phyloP scores from a whole-genome alignment of 2,329 filamentous ascomycete species.

The Fusarium sp. region DNA sequence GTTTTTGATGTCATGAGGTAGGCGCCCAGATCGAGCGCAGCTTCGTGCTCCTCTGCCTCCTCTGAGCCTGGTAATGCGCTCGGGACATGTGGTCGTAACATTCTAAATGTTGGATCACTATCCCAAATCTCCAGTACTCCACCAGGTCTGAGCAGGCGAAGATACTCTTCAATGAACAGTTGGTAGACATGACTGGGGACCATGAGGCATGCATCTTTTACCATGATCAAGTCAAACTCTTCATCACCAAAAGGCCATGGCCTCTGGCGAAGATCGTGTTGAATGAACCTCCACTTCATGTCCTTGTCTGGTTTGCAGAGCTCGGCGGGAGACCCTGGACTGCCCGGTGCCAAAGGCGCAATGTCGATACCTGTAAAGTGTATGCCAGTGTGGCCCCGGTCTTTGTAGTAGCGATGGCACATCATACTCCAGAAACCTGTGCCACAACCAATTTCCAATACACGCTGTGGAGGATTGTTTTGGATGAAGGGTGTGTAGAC shows the following conservation, averaged over 20 bases:
- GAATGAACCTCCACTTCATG: constrained; percentile 88
- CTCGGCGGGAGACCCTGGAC: constrained; percentile 46
- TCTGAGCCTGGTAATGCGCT: constrained; percentile 53
- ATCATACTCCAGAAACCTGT: constrained; percentile 90
- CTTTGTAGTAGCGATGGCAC: constrained; percentile 82
- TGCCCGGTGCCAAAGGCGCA: constrained; percentile 71
- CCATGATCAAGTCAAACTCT: constrained; percentile 88
- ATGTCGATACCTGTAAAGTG: constrained; percentile 87
- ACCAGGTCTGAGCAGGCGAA: constrained; percentile 80
- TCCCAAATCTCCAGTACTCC: constrained; percentile 92
- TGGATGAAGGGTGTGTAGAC: constrained; percentile 77
- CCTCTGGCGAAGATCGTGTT: constrained; percentile 81
- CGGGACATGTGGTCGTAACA: constrained; percentile 81
- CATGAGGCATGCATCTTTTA: constrained; percentile 82
- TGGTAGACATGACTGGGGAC: constrained; percentile 70
- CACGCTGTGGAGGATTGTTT: constrained; percentile 75
- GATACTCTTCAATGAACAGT: constrained; percentile 73
- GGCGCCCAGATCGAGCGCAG: constrained; percentile 77
- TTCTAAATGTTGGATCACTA: constrained; percentile 84
- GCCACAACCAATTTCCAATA: constrained; percentile 89
- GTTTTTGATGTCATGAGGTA: constrained; percentile 87
- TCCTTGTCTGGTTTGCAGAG: constrained; percentile 71
- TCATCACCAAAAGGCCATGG: constrained; percentile 83
- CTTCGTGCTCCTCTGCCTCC: constrained; percentile 67
- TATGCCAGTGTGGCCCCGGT: constrained; percentile 74